Conservation (phyloP, 331 rosid genomes). For the Erythrophleum ivorense region DNA sequence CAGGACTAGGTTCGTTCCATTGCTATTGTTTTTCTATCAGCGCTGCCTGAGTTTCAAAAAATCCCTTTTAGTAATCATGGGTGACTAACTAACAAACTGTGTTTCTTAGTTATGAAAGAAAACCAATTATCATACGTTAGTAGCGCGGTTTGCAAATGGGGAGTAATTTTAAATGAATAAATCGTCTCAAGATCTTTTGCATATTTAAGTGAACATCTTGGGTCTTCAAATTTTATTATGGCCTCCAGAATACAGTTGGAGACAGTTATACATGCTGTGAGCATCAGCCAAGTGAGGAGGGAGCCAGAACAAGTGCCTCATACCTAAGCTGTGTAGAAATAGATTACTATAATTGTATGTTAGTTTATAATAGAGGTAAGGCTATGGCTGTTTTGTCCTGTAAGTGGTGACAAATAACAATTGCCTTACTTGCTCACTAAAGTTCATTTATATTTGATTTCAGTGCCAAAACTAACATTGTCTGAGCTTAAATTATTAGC, state of each 20-base stretch:
- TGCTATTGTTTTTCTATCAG: conserved; percentile 3
- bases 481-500: neutral
- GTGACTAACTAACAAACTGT: neutral
- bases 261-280: neutral
- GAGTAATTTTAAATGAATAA: neutral
- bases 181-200: neutral
- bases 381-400: neutral
- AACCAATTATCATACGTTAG: neutral
- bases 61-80: neutral
- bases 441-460: neutral
- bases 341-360: neutral
- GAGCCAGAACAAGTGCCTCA: neutral
- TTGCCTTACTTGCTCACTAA: conserved; percentile 5
- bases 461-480: neutral
- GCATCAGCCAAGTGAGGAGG: neutral
- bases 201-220: conserved; percentile 20
- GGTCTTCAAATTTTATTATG: conserved; percentile 8
- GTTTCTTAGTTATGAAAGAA: neutral
- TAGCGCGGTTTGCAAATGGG: neutral
- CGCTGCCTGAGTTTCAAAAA: neutral
- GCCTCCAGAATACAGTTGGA: conserved; percentile 14
- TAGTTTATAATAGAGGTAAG: neutral
- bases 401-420: conserved; percentile 1
- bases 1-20: conserved; percentile 63
- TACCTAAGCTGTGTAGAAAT: neutral